These are phyloP conservation scores for Dioscorea zingiberensis DNA, from an alignment of 106 monocot genomes.

Conservation along the genomic window DNA sequence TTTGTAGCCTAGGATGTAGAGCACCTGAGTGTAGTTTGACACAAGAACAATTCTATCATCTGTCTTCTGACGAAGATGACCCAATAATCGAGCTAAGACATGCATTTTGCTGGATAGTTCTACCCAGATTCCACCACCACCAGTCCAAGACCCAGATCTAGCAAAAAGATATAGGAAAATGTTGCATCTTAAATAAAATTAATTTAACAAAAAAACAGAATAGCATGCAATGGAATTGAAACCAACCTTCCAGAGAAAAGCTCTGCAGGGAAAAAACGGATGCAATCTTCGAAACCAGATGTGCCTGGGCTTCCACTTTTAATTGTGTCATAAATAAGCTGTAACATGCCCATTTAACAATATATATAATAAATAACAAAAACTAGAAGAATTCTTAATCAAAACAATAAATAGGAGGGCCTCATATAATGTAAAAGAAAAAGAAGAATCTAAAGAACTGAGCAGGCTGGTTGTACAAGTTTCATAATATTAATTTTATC, in stretches of 20 bases:
- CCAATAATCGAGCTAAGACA: constrained; percentile 79
- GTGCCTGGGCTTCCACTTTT: constrained; percentile 76
- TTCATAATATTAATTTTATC: too few relatives aligned
- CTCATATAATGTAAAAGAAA: too few relatives aligned
- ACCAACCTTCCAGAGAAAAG: constrained; percentile 86
- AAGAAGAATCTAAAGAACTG: too few relatives aligned
- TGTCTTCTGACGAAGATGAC: constrained; percentile 84
- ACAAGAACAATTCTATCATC: constrained; percentile 98
- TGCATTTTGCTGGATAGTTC: constrained; percentile 98
- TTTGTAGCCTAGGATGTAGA: not conserved
- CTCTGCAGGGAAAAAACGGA: constrained; percentile 78
- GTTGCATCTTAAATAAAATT: too few relatives aligned
- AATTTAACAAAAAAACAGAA: too few relatives aligned
- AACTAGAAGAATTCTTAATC: too few relatives aligned
- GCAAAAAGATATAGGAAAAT: constrained; percentile 1
- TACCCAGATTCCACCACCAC: constrained; percentile 94
- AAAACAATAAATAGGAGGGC: too few relatives aligned
- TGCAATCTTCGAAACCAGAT: constrained; percentile 88
- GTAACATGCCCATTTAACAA: constrained; percentile 7
- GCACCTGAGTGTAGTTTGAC: constrained; percentile 99
- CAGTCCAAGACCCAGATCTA: constrained; percentile 95
- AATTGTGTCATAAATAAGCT: constrained; percentile 96
- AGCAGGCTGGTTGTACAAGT: too few relatives aligned
- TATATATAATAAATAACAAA: too few relatives aligned
- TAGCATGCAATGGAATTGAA: too few relatives aligned